Conservation (phyloP, 768 basidiomycete genomes). For the Hygrophoropsis aurantiaca region DNA sequence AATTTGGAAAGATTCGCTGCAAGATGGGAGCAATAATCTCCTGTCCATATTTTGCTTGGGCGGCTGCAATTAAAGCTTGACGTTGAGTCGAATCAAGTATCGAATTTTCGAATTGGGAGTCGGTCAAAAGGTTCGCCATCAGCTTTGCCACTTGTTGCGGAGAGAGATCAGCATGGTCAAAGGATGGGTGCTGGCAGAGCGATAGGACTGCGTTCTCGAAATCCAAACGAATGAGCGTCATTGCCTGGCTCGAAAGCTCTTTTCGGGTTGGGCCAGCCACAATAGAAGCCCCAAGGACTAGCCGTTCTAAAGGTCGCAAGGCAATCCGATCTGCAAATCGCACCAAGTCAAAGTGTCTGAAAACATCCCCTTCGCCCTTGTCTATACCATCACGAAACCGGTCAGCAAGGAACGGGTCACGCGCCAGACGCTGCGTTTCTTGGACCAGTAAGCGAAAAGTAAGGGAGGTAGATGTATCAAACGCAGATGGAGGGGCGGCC, state of each 20-base stretch:
- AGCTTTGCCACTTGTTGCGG: slow-evolving; percentile 76
- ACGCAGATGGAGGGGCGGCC: slow-evolving; percentile 57
- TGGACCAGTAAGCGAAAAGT: slow-evolving; percentile 85
- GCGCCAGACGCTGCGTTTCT: slow-evolving; percentile 85
- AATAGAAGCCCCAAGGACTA: slow-evolving; percentile 76
- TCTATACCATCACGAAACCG: slow-evolving; percentile 89
- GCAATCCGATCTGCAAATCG: slow-evolving; percentile 83
- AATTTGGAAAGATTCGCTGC: slow-evolving; percentile 67
- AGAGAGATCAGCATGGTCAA: slow-evolving; percentile 78
- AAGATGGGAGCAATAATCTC: slow-evolving; percentile 75
- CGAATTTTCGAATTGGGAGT: slow-evolving; percentile 66
- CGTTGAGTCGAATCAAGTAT: slow-evolving; percentile 72
- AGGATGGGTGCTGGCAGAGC: slow-evolving; percentile 76
- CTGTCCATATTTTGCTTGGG: slow-evolving; percentile 77
- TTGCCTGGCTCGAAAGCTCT: slow-evolving; percentile 60
- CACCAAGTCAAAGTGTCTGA: slow-evolving; percentile 79
- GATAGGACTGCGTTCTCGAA: slow-evolving; percentile 79
- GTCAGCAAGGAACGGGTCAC: slow-evolving; percentile 88
- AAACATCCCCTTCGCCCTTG: slow-evolving; percentile 82
- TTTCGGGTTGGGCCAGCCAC: slow-evolving; percentile 60
- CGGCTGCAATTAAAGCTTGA: slow-evolving; percentile 71
- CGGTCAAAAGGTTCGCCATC: slow-evolving; percentile 76
- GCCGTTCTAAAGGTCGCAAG: slow-evolving; percentile 73
- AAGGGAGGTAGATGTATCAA: slow-evolving; percentile 74
- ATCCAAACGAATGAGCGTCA: slow-evolving; percentile 67